A percentile compares a stretch with the other conserved stretches of the same genome.
Evolutionary conservation across 1,284 basidiomycete genomes (phyloP).

Genomic region (Ustilago vetiveriae): DNA sequence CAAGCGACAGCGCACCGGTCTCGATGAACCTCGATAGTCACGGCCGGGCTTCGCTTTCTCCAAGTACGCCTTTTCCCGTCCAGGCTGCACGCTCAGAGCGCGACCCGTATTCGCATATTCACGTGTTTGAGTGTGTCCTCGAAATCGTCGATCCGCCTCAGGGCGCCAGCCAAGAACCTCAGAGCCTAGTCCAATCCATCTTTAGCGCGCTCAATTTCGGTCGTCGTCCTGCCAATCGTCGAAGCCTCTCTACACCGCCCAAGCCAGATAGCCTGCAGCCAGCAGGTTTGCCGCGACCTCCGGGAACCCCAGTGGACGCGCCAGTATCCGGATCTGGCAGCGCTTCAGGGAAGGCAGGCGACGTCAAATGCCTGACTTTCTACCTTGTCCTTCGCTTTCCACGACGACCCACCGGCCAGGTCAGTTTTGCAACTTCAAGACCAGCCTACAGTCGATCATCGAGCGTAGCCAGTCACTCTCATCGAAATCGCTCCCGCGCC

Average conservation of each 20-base stretch:
- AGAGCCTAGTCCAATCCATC: slow-evolving; percentile 58
- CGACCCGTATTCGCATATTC: slow-evolving; percentile 57
- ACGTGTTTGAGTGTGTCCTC: slow-evolving; percentile 62
- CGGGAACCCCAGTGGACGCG: slow-evolving; percentile 42
- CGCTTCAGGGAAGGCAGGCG: slow-evolving; percentile 45
- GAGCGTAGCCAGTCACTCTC: slow-evolving; percentile 26
- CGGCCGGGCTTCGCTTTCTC: slow-evolving; percentile 25
- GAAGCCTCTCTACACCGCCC: slow-evolving; percentile 45
- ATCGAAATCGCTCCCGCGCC: slow-evolving; percentile 30
- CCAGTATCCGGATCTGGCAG: slow-evolving; percentile 36
- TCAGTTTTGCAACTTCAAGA: slow-evolving; percentile 24
- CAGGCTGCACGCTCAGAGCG: slow-evolving; percentile 37
- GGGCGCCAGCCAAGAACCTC: slow-evolving; percentile 12
- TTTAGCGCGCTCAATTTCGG: slow-evolving; percentile 59
- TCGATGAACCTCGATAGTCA: slow-evolving; percentile 9
- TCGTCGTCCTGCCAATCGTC: slow-evolving; percentile 44
- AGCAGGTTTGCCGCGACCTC: slow-evolving; percentile 33
- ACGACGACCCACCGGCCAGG: slow-evolving; percentile 23
- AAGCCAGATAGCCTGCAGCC: slow-evolving; percentile 31
- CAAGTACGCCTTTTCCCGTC: slow-evolving; percentile 48
- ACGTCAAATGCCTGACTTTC: slow-evolving; percentile 55
- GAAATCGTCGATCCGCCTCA: slow-evolving; percentile 50
- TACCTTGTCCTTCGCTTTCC: slow-evolving; percentile 59
- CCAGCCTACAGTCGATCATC: slow-evolving; percentile 42
- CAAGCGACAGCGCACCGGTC: slow-evolving; percentile 8